Conservation (phyloP, 345 rosid genomes). For the Luvunga scandens region DNA sequence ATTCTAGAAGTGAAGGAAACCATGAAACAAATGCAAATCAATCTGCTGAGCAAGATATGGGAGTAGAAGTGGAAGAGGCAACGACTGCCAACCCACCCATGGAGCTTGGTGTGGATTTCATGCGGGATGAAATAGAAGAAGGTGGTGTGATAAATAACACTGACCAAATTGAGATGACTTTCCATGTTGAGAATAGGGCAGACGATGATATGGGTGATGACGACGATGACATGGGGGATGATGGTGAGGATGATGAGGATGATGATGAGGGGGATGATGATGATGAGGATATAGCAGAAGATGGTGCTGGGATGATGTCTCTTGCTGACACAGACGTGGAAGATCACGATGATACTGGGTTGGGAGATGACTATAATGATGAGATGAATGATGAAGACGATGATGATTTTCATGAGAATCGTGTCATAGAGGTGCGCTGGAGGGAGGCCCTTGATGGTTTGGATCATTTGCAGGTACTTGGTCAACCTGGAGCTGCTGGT, state of each 20-base stretch:
- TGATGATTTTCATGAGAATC: conserved; percentile 88
- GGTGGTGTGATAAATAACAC: conserved; percentile 50
- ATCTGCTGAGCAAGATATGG: conserved; percentile 63
- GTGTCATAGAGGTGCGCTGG: conserved; percentile 92
- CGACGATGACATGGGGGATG: conserved; percentile 96
- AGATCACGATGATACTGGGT: conserved; percentile 87
- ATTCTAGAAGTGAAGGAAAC: conserved; percentile 47
- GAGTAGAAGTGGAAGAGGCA: conserved; percentile 61
- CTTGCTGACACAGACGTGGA: conserved; percentile 92
- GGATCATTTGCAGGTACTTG: conserved; percentile 89
- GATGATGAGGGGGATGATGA: conserved; percentile 93
- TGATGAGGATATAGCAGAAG: conserved; percentile 89
- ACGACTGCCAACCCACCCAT: conserved; percentile 45
- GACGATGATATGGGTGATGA: conserved; percentile 87
- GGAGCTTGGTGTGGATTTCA: conserved; percentile 80
- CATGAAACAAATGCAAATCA: conserved; percentile 44
- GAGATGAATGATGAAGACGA: conserved; percentile 96
- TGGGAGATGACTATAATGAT: conserved; percentile 90
- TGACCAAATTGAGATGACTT: conserved; percentile 84
- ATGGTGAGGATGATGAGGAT: conserved; percentile 84
- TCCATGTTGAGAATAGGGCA: conserved; percentile 71
- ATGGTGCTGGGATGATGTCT: conserved; percentile 94
- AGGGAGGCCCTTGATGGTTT: conserved; percentile 94
- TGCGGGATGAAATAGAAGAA: conserved; percentile 77
- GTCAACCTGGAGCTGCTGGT: conserved; percentile 72